phyloP scores from a whole-genome alignment of 768 basidiomycete genomes.

The Lactifluus rugatus region DNA sequence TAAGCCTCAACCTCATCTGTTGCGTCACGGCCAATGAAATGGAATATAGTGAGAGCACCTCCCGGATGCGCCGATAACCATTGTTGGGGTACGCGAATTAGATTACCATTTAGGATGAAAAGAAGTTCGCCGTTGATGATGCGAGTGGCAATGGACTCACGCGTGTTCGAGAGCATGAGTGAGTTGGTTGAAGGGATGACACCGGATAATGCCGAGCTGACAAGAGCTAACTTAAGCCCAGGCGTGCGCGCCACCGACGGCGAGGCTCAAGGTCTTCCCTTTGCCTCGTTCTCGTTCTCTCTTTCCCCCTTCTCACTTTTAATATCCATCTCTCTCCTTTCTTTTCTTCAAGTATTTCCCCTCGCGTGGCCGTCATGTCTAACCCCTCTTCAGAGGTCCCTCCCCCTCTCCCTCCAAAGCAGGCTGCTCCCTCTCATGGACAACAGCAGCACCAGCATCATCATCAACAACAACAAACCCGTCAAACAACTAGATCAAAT shows the following conservation, averaged over 20 bases:
- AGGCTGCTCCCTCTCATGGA: conserved; percentile 15
- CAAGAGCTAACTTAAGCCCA: too few relatives aligned
- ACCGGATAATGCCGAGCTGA: too few relatives aligned
- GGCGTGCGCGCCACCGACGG: too few relatives aligned
- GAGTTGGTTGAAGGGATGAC: too few relatives aligned
- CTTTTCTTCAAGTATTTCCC: not conserved
- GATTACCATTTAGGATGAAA: conserved; percentile 57
- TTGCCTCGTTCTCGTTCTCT: not conserved
- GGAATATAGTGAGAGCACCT: conserved; percentile 78
- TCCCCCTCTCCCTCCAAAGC: conserved; percentile 30
- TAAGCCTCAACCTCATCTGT: conserved; percentile 92
- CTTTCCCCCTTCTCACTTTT: not conserved
- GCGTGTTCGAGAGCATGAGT: conserved; percentile 7
- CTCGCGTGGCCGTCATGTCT: conserved; percentile 12
- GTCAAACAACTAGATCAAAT: conserved; percentile 12
- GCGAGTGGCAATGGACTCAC: conserved; percentile 52
- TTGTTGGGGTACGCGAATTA: conserved; percentile 52
- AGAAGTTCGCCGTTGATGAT: conserved; percentile 70
- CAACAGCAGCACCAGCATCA: conserved; percentile 11
- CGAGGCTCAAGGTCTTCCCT: too few relatives aligned
- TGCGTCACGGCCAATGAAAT: conserved; percentile 93
- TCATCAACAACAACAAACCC: conserved; percentile 13
- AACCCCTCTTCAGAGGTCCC: conserved; percentile 19
- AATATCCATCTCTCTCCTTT: not conserved
- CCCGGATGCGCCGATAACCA: conserved; percentile 92